Conservation (phyloP, 768 basidiomycete genomes). For the Pleurotus sapidus region DNA sequence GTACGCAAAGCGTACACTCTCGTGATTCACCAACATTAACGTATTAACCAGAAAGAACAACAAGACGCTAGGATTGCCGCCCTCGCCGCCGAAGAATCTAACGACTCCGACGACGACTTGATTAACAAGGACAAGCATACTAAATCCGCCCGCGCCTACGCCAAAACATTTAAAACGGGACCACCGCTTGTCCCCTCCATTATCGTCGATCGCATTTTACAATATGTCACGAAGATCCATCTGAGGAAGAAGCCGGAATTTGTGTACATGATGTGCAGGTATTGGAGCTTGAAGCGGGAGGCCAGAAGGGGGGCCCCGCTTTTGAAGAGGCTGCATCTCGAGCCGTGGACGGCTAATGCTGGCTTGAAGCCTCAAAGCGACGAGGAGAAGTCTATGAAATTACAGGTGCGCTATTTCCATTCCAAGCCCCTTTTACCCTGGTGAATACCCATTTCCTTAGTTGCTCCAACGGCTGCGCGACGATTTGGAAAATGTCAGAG, state of each 20-base stretch:
- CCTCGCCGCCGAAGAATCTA: constrained; percentile 47
- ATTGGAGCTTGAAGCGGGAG: constrained; percentile 98
- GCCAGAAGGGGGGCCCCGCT: constrained; percentile 90
- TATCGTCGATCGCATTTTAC: constrained; percentile 75
- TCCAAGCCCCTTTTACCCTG: background rate
- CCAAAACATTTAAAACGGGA: constrained; percentile 88
- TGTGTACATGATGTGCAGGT: constrained; percentile 75
- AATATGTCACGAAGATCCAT: constrained; percentile 68
- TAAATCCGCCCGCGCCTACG: constrained; percentile 87
- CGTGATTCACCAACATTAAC: background rate
- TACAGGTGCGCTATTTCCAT: constrained; percentile 55
- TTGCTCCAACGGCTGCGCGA: constrained; percentile 61
- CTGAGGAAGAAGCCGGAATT: constrained; percentile 79
- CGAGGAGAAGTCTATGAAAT: constrained; percentile 77
- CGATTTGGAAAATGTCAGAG: constrained; percentile 74
- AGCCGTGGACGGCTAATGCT: constrained; percentile 92
- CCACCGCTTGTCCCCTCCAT: constrained; percentile 89
- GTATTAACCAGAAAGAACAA: constrained; percentile 58
- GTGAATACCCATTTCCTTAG: constrained; percentile 22
- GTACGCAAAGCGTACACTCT: constrained; percentile 40
- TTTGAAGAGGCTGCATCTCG: constrained; percentile 88
- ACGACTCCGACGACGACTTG: constrained; percentile 34
- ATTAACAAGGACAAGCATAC: constrained; percentile 39
- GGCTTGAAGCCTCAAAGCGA: constrained; percentile 66
- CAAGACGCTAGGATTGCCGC: constrained; percentile 57